phyloP scores from a whole-genome alignment of 2,329 filamentous ascomycete genomes.

The Magnaporthiopsis incrustans region DNA sequence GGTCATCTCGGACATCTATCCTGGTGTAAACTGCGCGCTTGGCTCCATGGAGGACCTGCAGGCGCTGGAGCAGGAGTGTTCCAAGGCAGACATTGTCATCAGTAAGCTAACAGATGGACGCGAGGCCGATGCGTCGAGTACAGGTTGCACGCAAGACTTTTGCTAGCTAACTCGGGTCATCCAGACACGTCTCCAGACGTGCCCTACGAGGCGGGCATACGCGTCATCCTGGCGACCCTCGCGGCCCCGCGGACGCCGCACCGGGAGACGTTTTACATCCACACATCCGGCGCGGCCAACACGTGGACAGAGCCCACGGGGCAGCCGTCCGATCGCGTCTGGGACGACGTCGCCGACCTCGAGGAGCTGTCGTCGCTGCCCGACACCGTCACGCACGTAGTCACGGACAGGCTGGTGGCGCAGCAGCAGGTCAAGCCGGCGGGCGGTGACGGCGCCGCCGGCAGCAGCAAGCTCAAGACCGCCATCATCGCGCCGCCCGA shows the following conservation, averaged over 20 bases:
- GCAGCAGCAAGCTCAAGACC: no score
- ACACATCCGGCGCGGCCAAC: not conserved
- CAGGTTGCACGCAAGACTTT: no score
- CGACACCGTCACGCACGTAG: not conserved
- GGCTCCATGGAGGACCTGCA: not conserved
- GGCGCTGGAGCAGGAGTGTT: not conserved
- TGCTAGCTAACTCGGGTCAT: no score
- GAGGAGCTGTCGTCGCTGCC: not conserved
- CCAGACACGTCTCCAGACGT: not conserved
- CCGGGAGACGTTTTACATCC: not conserved
- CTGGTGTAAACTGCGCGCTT: not conserved
- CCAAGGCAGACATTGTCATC: not conserved
- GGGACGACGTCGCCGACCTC: slow-evolving; percentile 1
- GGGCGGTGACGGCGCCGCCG: no score
- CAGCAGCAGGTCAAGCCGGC: not conserved
- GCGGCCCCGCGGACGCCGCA: not conserved
- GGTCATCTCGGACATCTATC: not conserved
- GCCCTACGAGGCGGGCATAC: not conserved
- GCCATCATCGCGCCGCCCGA: not conserved
- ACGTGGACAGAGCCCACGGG: not conserved
- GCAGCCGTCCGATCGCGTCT: not conserved
- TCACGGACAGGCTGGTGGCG: not conserved
- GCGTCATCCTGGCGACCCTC: not conserved
- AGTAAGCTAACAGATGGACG: not conserved
- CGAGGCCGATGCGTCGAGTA: no score